A percentile compares a stretch with the other conserved stretches of the same genome.
phyloP scores from a whole-genome alignment of 2,329 filamentous ascomycete genomes.

The Paecilomyces variotii region DNA sequence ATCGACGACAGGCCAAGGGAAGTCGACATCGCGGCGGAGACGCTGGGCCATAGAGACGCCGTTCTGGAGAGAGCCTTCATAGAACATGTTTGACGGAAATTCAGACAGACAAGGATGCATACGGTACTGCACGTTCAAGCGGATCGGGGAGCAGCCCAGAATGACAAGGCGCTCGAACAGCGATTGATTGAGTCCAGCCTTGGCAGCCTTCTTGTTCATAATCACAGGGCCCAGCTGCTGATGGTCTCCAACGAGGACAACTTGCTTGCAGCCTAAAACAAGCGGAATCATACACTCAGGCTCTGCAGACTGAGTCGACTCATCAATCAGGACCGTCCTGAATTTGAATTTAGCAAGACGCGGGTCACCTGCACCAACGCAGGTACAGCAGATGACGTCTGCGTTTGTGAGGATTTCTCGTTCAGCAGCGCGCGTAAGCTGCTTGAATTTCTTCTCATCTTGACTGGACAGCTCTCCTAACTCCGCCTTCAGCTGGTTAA shows the following conservation, averaged over 20 bases:
- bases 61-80: slow-evolving; percentile 94
- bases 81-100: slow-evolving; percentile 99
- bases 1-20: slow-evolving; percentile 91
- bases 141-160: slow-evolving; percentile 81
- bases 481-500: slow-evolving; percentile 87
- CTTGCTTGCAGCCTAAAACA: slow-evolving; percentile 95
- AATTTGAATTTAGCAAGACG: slow-evolving; percentile 96
- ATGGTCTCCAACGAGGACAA: slow-evolving; percentile 96
- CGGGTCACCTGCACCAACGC: slow-evolving; percentile 92
- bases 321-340: slow-evolving; percentile 93
- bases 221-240: slow-evolving; percentile 97
- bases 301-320: slow-evolving; percentile 96
- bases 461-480: slow-evolving; percentile 85
- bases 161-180: slow-evolving; percentile 94
- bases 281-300: slow-evolving; percentile 98
- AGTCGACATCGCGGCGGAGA: slow-evolving; percentile 87
- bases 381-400: slow-evolving; percentile 98
- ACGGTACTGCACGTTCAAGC: slow-evolving; percentile 93
- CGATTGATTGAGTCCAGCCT: slow-evolving; percentile 96
- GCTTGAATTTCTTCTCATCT: slow-evolving; percentile 98
- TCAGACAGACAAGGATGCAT: slow-evolving; percentile 98
- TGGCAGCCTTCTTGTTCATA: slow-evolving; percentile 99
- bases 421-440: slow-evolving; percentile 86
- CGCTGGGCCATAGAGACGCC: slow-evolving; percentile 86
- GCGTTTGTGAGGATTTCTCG: slow-evolving; percentile 91